Conservation (phyloP, 2,329 filamentous ascomycete genomes). For the Botrytis fragariae region DNA sequence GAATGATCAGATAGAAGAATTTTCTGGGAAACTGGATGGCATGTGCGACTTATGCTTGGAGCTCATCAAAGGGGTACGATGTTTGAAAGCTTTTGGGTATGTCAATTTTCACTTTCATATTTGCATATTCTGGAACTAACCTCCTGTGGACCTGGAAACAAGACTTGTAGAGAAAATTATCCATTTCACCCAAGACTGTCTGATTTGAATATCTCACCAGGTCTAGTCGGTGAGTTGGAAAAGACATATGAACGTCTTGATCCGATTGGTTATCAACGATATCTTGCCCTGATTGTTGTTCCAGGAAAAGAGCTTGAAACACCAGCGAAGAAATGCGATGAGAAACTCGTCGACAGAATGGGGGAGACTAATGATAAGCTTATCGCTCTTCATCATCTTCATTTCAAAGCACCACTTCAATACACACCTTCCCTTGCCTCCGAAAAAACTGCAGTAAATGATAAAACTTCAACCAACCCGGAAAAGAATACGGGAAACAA, state of each 20-base stretch:
- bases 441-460: not conserved
- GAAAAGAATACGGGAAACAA: not conserved
- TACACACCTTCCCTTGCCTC: not conserved
- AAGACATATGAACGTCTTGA: not conserved
- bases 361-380: not conserved
- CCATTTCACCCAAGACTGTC: not conserved
- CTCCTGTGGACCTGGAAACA: not conserved
- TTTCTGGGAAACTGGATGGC: not conserved
- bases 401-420: too few relatives aligned
- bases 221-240: not conserved
- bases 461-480: too few relatives aligned
- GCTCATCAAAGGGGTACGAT: not conserved
- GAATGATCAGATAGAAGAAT: not conserved
- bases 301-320: not conserved
- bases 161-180: not conserved
- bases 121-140: not conserved
- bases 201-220: not conserved
- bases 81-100: not conserved
- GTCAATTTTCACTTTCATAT: not conserved
- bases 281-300: not conserved
- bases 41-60: rapidly evolving
- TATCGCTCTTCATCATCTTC: not conserved
- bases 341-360: not conserved
- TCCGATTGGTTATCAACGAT: not conserved
- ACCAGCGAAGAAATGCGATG: not conserved